Evolutionary conservation across 495 filamentous ascomycete genomes (phyloP).

Genomic region (Paragyromitra xinjiangensis): DNA sequence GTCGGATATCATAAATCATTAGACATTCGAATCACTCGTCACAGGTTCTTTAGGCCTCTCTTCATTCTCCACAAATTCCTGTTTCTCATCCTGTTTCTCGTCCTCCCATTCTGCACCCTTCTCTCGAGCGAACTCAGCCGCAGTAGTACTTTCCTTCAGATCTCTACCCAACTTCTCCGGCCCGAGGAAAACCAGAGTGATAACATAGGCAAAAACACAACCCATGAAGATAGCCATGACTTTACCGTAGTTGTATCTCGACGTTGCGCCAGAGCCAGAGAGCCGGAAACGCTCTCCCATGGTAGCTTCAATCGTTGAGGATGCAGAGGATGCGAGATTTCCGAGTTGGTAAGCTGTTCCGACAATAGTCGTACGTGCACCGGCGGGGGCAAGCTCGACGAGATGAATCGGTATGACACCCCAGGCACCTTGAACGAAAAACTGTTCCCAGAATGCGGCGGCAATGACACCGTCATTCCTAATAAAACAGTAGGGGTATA

Average conservation of each 20-base stretch:
- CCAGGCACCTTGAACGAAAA: conserved; percentile 82
- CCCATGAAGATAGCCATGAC: conserved; percentile 95
- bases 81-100: not conserved
- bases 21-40: conserved; percentile 1
- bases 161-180: conserved; percentile 71
- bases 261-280: conserved; percentile 60
- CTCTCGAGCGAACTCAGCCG: not conserved
- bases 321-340: conserved; percentile 75
- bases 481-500: conserved; percentile 62
- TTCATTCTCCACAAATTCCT: not conserved
- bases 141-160: conserved; percentile 35
- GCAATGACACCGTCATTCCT: conserved; percentile 65
- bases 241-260: conserved; percentile 82
- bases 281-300: conserved; percentile 77
- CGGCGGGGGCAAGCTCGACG: conserved; percentile 76
- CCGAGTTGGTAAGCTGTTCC: conserved; percentile 77
- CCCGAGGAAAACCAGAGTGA: conserved; percentile 76
- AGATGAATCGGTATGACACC: conserved; percentile 81
- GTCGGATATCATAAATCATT: not conserved
- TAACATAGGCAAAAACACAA: conserved; percentile 85
- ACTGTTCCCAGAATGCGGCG: conserved; percentile 77
- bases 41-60: not conserved
- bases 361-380: conserved; percentile 72
- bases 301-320: conserved; percentile 65
- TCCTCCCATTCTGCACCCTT: conserved; percentile 17